Evolutionary conservation across 495 filamentous ascomycete species (phyloP).

Genomic region (Penicilliopsis zonata): DNA sequence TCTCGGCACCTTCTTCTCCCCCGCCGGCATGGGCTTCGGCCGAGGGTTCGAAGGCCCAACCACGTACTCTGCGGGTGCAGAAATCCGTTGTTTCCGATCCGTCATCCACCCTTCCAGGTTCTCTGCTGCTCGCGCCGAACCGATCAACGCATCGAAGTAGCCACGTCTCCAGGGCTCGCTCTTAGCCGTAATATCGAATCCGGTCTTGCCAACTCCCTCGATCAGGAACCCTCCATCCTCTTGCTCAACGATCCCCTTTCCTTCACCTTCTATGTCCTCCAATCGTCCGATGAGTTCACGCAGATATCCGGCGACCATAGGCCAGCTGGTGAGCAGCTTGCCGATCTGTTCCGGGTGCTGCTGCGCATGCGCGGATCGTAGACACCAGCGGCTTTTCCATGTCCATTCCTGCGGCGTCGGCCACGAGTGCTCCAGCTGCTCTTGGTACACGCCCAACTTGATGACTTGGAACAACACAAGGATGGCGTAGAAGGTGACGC

Average conservation of each 20-base stretch:
- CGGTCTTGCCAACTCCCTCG: conserved; percentile 42
- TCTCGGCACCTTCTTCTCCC: conserved; percentile 40
- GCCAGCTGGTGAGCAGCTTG: conserved; percentile 51
- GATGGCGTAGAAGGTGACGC: conserved; percentile 41
- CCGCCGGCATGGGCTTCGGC: conserved; percentile 56
- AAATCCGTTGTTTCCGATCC: conserved; percentile 50
- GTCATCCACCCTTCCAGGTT: conserved; percentile 64
- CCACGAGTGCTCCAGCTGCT: conserved; percentile 59
- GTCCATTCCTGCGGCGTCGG: conserved; percentile 68
- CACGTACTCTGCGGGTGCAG: conserved; percentile 57
- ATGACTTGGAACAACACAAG: conserved; percentile 38
- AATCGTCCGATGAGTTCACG: conserved; percentile 44
- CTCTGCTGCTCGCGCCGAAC: conserved; percentile 62
- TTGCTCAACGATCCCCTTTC: conserved; percentile 45
- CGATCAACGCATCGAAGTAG: conserved; percentile 71
- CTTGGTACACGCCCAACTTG: conserved; percentile 48
- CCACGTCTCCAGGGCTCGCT: conserved; percentile 70
- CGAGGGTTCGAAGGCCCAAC: conserved; percentile 73
- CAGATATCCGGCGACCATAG: conserved; percentile 40
- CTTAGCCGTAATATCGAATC: conserved; percentile 60
- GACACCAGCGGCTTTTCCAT: conserved; percentile 45
- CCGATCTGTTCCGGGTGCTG: conserved; percentile 40
- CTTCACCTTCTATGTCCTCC: conserved; percentile 55
- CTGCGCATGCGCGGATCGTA: conserved; percentile 42
- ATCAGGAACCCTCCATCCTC: conserved; percentile 44